These are phyloP conservation scores for Mycena indigotica DNA, from an alignment of 768 basidiomycete species.

Conservation along the genomic window DNA sequence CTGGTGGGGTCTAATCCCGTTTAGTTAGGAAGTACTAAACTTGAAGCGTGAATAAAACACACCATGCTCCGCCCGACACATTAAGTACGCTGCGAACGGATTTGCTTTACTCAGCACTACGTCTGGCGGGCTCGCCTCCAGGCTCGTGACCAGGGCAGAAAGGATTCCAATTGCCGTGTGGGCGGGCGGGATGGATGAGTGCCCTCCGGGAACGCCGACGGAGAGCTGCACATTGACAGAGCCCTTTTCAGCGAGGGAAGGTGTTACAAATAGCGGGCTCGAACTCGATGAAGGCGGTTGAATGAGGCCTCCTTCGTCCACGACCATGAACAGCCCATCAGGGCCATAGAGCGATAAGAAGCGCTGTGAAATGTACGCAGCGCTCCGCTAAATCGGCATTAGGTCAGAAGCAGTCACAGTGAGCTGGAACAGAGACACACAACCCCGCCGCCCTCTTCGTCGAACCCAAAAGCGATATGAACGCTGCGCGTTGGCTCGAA, in stretches of 20 bases:
- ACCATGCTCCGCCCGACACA: constrained; percentile 11
- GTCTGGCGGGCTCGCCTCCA: constrained; percentile 46
- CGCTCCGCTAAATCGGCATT: constrained; percentile 4
- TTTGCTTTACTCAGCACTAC: constrained; percentile 28
- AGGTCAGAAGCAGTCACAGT: constrained; percentile 31
- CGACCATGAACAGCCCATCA: constrained; percentile 9
- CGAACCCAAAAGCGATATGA: constrained; percentile 39
- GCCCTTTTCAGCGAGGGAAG: constrained; percentile 13
- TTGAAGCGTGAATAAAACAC: not conserved
- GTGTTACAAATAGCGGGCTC: not conserved
- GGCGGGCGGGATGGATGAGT: constrained; percentile 59
- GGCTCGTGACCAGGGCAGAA: constrained; percentile 45
- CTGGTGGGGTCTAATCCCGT: not conserved
- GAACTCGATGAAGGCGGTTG: too few species aligned
- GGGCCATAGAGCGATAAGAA: constrained; percentile 6
- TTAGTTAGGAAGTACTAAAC: not conserved
- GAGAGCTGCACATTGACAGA: constrained; percentile 35
- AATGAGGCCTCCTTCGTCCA: constrained; percentile 12
- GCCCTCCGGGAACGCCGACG: constrained; percentile 58
- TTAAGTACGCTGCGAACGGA: constrained; percentile 7
- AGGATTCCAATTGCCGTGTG: constrained; percentile 65
- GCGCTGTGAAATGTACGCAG: constrained; percentile 1
- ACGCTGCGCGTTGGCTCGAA: constrained; percentile 17
- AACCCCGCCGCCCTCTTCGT: constrained; percentile 46
- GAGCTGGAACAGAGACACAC: constrained; percentile 10